Evolutionary conservation across 1,139 yeast genomes (phyloP).

Genomic region (Kodamaea arcana): DNA sequence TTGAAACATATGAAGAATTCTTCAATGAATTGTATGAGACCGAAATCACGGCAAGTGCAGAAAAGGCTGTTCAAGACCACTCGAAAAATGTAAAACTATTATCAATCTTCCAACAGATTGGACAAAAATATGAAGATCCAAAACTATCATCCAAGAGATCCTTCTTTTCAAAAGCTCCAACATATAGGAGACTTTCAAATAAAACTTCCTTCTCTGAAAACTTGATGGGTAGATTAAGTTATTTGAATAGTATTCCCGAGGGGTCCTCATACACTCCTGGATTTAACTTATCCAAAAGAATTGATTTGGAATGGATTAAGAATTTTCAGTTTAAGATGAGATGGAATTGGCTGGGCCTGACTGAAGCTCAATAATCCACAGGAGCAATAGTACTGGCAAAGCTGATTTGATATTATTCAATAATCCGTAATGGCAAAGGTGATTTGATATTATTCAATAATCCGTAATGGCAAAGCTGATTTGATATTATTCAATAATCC

Average conservation of each 20-base stretch:
- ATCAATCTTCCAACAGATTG: constrained; percentile 22
- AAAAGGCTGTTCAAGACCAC: constrained; percentile 1
- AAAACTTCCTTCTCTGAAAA: constrained; percentile 20
- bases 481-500: too few species aligned
- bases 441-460: too few species aligned
- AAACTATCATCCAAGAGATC: constrained; percentile 9
- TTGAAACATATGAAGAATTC: constrained; percentile 53
- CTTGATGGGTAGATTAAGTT: constrained; percentile 22
- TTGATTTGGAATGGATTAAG: constrained; percentile 25
- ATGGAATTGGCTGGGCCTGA: constrained; percentile 25
- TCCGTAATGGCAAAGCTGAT: too few species aligned
- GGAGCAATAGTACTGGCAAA: too few species aligned
- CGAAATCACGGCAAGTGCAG: constrained; percentile 8
- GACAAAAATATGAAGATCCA: constrained; percentile 15
- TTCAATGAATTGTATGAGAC: constrained; percentile 29
- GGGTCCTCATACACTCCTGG: constrained; percentile 6
- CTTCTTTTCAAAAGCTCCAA: constrained; percentile 12
- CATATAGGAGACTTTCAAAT: constrained; percentile 10
- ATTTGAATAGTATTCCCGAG: constrained; percentile 19
- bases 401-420: too few species aligned
- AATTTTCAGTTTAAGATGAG: constrained; percentile 26
- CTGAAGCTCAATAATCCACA: too few species aligned
- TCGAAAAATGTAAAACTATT: constrained; percentile 14
- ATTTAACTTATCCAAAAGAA: constrained; percentile 5
- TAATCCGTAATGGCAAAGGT: too few species aligned